Conservation (phyloP, 345 rosid genomes). For the Moricandia arvensis region DNA sequence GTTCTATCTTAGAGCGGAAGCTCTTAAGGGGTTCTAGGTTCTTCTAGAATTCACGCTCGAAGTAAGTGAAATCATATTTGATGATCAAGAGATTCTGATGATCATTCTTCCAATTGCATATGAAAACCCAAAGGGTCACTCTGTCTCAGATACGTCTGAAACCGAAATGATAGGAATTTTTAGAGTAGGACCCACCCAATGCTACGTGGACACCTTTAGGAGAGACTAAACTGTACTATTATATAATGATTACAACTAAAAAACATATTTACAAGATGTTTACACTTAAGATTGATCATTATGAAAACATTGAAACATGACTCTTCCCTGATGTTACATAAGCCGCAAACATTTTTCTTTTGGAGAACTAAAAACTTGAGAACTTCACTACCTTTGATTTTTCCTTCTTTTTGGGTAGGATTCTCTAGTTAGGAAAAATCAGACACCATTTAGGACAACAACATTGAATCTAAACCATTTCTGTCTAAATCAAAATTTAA, state of each 20-base stretch:
- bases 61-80: too few relatives aligned
- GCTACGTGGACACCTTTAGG: too few relatives aligned
- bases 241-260: too few relatives aligned
- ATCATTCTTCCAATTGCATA: too few relatives aligned
- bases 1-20: conserved; percentile 74
- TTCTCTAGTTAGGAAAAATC: not conserved
- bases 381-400: conserved; percentile 7
- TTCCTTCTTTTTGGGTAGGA: not conserved
- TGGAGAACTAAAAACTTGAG: conserved; percentile 17
- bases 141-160: too few relatives aligned
- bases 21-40: conserved; percentile 1
- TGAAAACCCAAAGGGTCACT: too few relatives aligned
- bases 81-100: too few relatives aligned
- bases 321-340: conserved; percentile 21
- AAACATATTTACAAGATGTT: conserved; percentile 7
- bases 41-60: too few relatives aligned
- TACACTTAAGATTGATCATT: not conserved
- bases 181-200: too few relatives aligned
- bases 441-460: conserved; percentile 29
- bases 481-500: conserved; percentile 3
- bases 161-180: too few relatives aligned
- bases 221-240: too few relatives aligned
- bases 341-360: conserved; percentile 2
- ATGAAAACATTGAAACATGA: conserved; percentile 2
- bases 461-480: conserved; percentile 10